These are phyloP conservation scores for Priceomyces medius DNA, from an alignment of 805 yeast species.

Conservation along the genomic window DNA sequence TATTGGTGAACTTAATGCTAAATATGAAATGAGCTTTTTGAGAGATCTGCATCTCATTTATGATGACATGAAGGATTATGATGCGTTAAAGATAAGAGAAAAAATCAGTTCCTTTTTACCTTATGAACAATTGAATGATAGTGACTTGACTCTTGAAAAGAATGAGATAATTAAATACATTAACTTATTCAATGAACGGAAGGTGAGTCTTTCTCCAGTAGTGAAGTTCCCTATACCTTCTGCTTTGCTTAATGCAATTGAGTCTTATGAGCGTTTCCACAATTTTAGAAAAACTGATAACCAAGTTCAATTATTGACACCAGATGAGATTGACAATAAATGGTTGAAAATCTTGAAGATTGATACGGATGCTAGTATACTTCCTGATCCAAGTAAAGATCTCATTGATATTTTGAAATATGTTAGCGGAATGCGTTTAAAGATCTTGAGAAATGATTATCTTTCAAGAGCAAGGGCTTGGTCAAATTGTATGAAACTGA, in stretches of 20 bases:
- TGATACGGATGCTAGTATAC: slow-evolving; percentile 21
- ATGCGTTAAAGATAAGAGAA: slow-evolving; percentile 7
- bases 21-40: slow-evolving; percentile 57
- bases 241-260: slow-evolving; percentile 53
- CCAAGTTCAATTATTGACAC: slow-evolving; percentile 17
- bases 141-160: slow-evolving; percentile 20
- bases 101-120: slow-evolving; percentile 10
- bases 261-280: slow-evolving; percentile 43
- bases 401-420: slow-evolving; percentile 36
- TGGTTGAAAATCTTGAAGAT: slow-evolving; percentile 27
- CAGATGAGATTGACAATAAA: slow-evolving; percentile 25
- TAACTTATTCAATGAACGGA: slow-evolving; percentile 44
- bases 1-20: slow-evolving; percentile 73
- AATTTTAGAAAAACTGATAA: slow-evolving; percentile 18
- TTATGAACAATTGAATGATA: slow-evolving; percentile 12
- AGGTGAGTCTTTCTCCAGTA: slow-evolving; percentile 82
- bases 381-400: slow-evolving; percentile 41
- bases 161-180: slow-evolving; percentile 36
- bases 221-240: slow-evolving; percentile 73
- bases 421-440: slow-evolving; percentile 33
- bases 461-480: slow-evolving; percentile 47
- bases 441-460: slow-evolving; percentile 52
- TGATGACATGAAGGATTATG: not conserved
- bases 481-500: slow-evolving; percentile 36
- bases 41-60: slow-evolving; percentile 16